These are phyloP conservation scores for Hibiscus trionum DNA, from an alignment of 345 rosid genomes.

Conservation along the genomic window DNA sequence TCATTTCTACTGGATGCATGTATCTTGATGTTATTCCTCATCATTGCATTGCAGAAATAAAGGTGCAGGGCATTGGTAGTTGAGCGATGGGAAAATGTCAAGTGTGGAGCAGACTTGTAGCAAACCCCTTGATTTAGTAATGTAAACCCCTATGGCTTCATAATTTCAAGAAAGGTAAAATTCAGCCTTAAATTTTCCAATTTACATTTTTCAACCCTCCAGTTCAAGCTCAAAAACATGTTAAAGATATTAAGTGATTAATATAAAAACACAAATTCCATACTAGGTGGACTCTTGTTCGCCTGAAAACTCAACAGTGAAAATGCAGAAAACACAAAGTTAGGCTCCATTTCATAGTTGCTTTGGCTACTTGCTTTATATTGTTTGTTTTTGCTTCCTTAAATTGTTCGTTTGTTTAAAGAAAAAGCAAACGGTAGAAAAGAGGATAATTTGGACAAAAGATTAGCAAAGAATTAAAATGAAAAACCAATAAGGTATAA, in stretches of 20 bases:
- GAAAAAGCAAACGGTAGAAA: not conserved
- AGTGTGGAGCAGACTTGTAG: not conserved
- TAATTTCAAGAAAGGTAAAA: not conserved
- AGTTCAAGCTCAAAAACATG: not conserved
- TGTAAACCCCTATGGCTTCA: not conserved
- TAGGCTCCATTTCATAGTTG: not conserved
- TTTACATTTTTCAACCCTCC: not conserved
- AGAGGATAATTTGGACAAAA: not conserved
- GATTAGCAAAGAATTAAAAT: not conserved
- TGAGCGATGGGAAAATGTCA: not conserved
- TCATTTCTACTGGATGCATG: not conserved
- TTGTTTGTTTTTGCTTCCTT: not conserved
- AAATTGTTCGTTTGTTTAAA: not conserved
- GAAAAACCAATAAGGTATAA: not conserved
- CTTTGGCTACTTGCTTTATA: not conserved
- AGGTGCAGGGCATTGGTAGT: not conserved
- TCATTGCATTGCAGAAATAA: not conserved
- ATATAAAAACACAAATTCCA: not conserved
- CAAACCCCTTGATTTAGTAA: not conserved
- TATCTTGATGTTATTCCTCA: not conserved
- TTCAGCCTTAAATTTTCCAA: not conserved
- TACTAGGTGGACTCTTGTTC: not conserved
- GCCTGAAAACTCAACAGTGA: not conserved
- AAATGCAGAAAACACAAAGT: not conserved
- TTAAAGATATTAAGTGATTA: not conserved